These are phyloP conservation scores for Fusarium penzigii DNA, from an alignment of 2,329 filamentous ascomycete species.

Conservation along the genomic window DNA sequence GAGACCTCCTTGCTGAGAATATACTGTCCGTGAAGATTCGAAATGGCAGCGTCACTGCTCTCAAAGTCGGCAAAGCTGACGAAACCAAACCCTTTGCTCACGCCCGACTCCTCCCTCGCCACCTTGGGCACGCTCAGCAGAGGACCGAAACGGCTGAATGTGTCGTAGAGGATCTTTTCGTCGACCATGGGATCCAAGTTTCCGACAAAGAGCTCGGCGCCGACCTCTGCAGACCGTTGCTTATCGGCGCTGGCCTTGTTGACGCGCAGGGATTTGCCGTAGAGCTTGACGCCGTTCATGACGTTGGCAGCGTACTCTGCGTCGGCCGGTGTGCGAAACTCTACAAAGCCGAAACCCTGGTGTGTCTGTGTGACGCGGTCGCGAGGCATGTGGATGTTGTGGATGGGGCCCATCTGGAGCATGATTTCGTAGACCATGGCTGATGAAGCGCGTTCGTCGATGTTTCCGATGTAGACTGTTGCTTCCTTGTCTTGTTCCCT, in stretches of 20 bases:
- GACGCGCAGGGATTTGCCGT: conserved; percentile 91
- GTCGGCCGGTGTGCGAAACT: conserved; percentile 93
- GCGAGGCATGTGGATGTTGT: conserved; percentile 97
- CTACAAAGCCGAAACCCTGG: conserved; percentile 98
- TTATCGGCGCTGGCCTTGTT: conserved; percentile 94
- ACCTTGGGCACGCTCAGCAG: conserved; percentile 86
- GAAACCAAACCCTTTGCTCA: conserved; percentile 95
- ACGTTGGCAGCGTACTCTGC: conserved; percentile 96
- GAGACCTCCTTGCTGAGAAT: conserved; percentile 95
- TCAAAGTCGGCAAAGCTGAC: conserved; percentile 93
- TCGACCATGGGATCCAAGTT: conserved; percentile 94
- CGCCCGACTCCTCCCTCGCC: conserved; percentile 82
- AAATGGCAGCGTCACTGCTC: conserved; percentile 85
- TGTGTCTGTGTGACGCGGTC: conserved; percentile 96
- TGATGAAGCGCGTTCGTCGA: conserved; percentile 93
- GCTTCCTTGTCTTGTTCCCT: conserved; percentile 98
- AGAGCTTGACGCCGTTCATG: conserved; percentile 93
- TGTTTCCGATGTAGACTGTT: conserved; percentile 96
- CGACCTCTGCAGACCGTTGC: conserved; percentile 89
- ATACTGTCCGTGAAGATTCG: conserved; percentile 94
- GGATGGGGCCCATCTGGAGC: conserved; percentile 95
- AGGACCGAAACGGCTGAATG: conserved; percentile 85
- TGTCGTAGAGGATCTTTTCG: conserved; percentile 95
- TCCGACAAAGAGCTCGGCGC: conserved; percentile 94
- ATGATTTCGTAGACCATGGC: conserved; percentile 95